These are phyloP conservation scores for Aphanomyces invadans DNA, from an alignment of 352 stramenopile genomes.

Conservation along the genomic window DNA sequence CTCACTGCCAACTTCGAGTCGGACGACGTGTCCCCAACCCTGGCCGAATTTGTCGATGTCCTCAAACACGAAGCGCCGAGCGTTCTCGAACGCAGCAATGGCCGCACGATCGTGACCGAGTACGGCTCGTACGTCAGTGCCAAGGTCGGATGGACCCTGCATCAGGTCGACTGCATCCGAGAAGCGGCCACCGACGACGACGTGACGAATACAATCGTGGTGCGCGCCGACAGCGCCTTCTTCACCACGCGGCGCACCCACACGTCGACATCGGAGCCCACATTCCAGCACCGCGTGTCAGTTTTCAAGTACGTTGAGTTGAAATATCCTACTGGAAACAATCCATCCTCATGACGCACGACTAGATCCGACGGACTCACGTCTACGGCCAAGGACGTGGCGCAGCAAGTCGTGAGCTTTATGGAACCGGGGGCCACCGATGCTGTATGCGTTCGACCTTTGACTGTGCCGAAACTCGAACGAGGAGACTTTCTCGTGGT, in stretches of 20 bases:
- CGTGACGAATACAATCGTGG: neutral
- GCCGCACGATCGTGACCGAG: slow-evolving; percentile 23
- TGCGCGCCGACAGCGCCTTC: neutral
- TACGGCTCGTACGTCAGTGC: slow-evolving; percentile 16
- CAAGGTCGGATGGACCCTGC: slow-evolving; percentile 11
- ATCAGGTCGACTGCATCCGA: neutral
- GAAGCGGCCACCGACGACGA: neutral
- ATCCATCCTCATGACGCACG: neutral
- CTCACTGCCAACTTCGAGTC: slow-evolving; percentile 36
- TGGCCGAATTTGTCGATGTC: slow-evolving; percentile 30
- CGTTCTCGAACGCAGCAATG: slow-evolving; percentile 27
- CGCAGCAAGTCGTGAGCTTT: neutral
- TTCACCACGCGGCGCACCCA: neutral
- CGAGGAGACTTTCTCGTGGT: slow-evolving; percentile 1
- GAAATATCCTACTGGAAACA: neutral
- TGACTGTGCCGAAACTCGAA: neutral
- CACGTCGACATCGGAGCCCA: neutral
- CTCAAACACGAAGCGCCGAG: slow-evolving; percentile 29
- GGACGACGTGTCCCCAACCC: slow-evolving; percentile 27
- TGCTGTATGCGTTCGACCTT: neutral
- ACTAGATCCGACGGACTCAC: neutral
- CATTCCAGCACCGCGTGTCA: slow-evolving; percentile 9
- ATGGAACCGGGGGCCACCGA: neutral
- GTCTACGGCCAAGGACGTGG: neutral
- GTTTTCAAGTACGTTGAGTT: slow-evolving; percentile 5